These are phyloP conservation scores for Aspergillus tubingensis DNA, from an alignment of 2,329 filamentous ascomycete species.

Conservation along the genomic window DNA sequence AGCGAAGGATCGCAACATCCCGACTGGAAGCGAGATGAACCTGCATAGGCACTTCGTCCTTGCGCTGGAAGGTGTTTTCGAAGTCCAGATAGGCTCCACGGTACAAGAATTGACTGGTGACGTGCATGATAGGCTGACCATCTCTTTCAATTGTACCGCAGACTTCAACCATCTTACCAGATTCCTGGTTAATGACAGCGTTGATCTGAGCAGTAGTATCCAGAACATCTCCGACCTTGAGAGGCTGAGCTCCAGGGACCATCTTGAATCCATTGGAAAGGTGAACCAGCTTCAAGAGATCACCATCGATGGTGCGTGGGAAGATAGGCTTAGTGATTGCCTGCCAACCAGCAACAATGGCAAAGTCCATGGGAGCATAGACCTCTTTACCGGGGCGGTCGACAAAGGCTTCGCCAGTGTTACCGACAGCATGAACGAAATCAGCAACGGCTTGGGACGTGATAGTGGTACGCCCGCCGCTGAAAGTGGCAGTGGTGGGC, in stretches of 20 bases:
- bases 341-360: slow-evolving; percentile 98
- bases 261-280: slow-evolving; percentile 97
- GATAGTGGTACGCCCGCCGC: slow-evolving; percentile 83
- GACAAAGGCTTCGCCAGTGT: slow-evolving; percentile 95
- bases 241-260: slow-evolving; percentile 89
- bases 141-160: slow-evolving; percentile 91
- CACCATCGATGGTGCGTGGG: slow-evolving; percentile 91
- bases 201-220: slow-evolving; percentile 95
- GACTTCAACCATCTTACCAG: slow-evolving; percentile 99
- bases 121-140: slow-evolving; percentile 89
- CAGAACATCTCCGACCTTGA: slow-evolving; percentile 93
- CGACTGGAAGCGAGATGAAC: slow-evolving; percentile 82
- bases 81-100: slow-evolving; percentile 89
- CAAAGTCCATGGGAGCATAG: slow-evolving; percentile 97
- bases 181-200: slow-evolving; percentile 95
- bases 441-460: slow-evolving; percentile 94
- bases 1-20: slow-evolving; percentile 89
- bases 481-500: slow-evolving; percentile 81
- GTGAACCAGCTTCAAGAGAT: slow-evolving; percentile 93
- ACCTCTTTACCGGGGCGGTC: slow-evolving; percentile 92
- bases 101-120: slow-evolving; percentile 97
- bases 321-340: slow-evolving; percentile 99
- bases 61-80: slow-evolving; percentile 98
- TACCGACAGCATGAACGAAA: slow-evolving; percentile 98
- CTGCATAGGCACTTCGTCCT: slow-evolving; percentile 93